Conservation (phyloP, 257 asterid genomes). For the Solanum acaule region DNA sequence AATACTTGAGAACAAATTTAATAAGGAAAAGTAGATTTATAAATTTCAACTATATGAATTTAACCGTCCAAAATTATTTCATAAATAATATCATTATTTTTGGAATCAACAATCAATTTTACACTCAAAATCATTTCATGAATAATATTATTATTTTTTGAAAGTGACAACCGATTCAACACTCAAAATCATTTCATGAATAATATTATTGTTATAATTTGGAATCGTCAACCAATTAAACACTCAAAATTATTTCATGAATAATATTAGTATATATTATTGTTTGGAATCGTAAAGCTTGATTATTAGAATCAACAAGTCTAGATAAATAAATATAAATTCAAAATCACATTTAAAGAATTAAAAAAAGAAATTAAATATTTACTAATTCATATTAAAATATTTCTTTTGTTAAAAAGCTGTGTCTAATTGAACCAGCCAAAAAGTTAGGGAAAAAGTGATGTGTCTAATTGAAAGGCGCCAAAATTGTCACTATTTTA, state of each 20-base stretch:
- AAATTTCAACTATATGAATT: background rate
- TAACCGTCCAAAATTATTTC: background rate
- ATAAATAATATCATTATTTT: background rate
- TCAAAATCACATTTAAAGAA: background rate
- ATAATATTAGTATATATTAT: no score
- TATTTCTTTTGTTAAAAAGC: background rate
- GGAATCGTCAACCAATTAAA: background rate
- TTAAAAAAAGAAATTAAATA: background rate
- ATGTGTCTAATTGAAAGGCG: background rate
- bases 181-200: background rate
- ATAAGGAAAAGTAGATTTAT: background rate
- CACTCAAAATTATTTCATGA: background rate
- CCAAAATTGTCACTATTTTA: conserved; percentile 1
- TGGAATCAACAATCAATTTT: background rate
- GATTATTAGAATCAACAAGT: background rate
- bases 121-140: background rate
- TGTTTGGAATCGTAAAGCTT: background rate
- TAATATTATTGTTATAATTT: no score
- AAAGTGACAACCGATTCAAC: background rate
- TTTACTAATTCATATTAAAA: background rate
- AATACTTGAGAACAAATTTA: background rate
- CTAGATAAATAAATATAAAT: background rate
- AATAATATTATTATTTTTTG: background rate
- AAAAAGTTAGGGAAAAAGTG: background rate
- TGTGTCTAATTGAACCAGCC: background rate